Evolutionary conservation across 2,329 filamentous ascomycete genomes (phyloP).

Genomic region (Tolypocladium nubicola): DNA sequence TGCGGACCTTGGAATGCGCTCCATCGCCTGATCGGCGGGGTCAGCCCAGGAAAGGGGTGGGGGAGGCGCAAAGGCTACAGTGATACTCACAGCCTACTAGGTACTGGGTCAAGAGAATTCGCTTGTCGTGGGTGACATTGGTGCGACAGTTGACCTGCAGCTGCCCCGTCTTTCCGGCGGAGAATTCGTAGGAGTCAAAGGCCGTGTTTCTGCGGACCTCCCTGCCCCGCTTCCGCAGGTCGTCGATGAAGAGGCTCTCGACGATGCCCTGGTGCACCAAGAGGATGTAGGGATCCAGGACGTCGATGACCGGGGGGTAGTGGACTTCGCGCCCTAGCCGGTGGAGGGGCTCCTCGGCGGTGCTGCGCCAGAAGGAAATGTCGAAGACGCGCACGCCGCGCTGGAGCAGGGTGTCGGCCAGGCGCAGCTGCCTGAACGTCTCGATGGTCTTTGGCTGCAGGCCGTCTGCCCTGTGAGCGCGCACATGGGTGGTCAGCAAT

Average conservation of each 20-base stretch:
- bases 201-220: constrained; percentile 53
- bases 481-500: constrained; percentile 7
- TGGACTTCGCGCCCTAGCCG: constrained; percentile 57
- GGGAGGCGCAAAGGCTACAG: neutral
- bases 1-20: constrained; percentile 59
- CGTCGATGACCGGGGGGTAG: constrained; percentile 52
- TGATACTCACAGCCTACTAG: constrained; percentile 52
- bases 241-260: constrained; percentile 58
- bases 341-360: constrained; percentile 37
- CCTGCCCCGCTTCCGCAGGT: constrained; percentile 53
- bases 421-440: constrained; percentile 60
- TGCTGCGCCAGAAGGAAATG: constrained; percentile 61
- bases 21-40: constrained; percentile 44
- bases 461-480: constrained; percentile 48
- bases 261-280: constrained; percentile 66
- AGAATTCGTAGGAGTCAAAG: constrained; percentile 46
- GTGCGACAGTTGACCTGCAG: constrained; percentile 40
- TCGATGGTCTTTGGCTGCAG: constrained; percentile 72
- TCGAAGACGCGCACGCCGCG: constrained; percentile 63
- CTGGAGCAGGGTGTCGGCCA: constrained; percentile 58
- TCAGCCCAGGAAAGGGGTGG: neutral
- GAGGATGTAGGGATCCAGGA: constrained; percentile 46
- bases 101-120: constrained; percentile 47
- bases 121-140: constrained; percentile 39
- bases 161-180: constrained; percentile 30